Percentiles rank a stretch among this genome's conserved stretches.
These are phyloP conservation scores for Chlorencoelia australis DNA, from an alignment of 2,329 filamentous ascomycete species.

Conservation along the genomic window DNA sequence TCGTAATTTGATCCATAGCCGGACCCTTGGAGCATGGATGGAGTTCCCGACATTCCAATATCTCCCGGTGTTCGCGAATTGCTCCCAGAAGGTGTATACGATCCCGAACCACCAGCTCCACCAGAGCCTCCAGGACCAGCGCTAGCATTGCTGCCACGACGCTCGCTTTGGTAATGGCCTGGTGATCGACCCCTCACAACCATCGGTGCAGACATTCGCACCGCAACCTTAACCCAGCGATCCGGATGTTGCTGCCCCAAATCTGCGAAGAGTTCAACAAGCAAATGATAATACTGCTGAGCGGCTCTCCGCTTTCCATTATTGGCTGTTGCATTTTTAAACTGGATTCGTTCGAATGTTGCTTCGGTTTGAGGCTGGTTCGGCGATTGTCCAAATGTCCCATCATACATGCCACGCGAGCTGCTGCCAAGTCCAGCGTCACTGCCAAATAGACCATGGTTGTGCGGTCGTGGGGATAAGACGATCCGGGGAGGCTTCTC, in stretches of 20 bases:
- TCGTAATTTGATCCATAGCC: slow-evolving; percentile 22
- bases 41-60: slow-evolving; percentile 21
- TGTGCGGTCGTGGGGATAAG: slow-evolving; percentile 22
- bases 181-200: slow-evolving; percentile 58
- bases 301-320: slow-evolving; percentile 64
- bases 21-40: slow-evolving; percentile 20
- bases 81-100: slow-evolving; percentile 20
- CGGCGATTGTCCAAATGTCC: slow-evolving; percentile 17
- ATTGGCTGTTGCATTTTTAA: slow-evolving; percentile 66
- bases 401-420: slow-evolving; percentile 14
- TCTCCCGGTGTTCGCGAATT: slow-evolving; percentile 20
- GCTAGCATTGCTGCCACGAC: slow-evolving; percentile 40
- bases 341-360: slow-evolving; percentile 63
- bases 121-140: slow-evolving; percentile 42
- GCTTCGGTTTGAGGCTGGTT: slow-evolving; percentile 23
- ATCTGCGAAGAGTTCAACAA: slow-evolving; percentile 56
- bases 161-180: slow-evolving; percentile 48
- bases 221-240: slow-evolving; percentile 48
- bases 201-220: slow-evolving; percentile 48
- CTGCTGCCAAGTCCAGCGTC: slow-evolving; percentile 16
- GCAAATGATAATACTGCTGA: slow-evolving; percentile 63
- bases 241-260: slow-evolving; percentile 30
- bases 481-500: slow-evolving; percentile 45
- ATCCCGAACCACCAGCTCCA: slow-evolving; percentile 20
- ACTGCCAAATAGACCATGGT: slow-evolving; percentile 19